Conservation (phyloP, 2,329 filamentous ascomycete species). For the Samsoniella hepiali region DNA sequence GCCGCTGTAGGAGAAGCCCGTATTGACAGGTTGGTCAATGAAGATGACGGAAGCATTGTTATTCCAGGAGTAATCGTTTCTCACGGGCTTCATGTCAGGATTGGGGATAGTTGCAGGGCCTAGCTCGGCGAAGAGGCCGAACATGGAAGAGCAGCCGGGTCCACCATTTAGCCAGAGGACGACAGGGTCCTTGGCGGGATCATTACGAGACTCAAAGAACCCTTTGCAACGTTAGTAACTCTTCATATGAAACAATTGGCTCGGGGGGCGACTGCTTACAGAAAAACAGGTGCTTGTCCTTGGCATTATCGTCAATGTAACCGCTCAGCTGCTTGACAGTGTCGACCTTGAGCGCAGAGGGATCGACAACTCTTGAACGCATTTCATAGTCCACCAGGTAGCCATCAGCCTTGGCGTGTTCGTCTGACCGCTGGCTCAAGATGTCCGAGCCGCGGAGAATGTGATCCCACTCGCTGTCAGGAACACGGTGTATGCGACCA, state of each 20-base stretch:
- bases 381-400: conserved; percentile 84
- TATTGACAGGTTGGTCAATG: conserved; percentile 98
- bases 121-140: conserved; percentile 95
- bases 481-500: conserved; percentile 78
- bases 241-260: not conserved
- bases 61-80: conserved; percentile 94
- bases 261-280: conserved; percentile 36
- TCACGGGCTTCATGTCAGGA: conserved; percentile 70
- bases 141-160: conserved; percentile 94
- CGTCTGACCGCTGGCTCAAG: conserved; percentile 48
- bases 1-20: conserved; percentile 95
- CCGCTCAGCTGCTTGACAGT: conserved; percentile 97
- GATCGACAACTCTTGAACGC: conserved; percentile 87
- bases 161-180: conserved; percentile 95
- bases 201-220: conserved; percentile 99
- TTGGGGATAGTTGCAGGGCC: conserved; percentile 85
- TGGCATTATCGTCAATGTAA: conserved; percentile 92
- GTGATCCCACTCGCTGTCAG: conserved; percentile 86
- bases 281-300: conserved; percentile 98
- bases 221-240: conserved; percentile 31
- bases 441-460: conserved; percentile 82
- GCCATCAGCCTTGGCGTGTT: conserved; percentile 81
- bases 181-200: conserved; percentile 94
- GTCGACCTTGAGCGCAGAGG: conserved; percentile 78
- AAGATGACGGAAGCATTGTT: conserved; percentile 98